Evolutionary conservation across 2,329 filamentous ascomycete genomes (phyloP).

Genomic region (Ophiostoma novo-ulmi): DNA sequence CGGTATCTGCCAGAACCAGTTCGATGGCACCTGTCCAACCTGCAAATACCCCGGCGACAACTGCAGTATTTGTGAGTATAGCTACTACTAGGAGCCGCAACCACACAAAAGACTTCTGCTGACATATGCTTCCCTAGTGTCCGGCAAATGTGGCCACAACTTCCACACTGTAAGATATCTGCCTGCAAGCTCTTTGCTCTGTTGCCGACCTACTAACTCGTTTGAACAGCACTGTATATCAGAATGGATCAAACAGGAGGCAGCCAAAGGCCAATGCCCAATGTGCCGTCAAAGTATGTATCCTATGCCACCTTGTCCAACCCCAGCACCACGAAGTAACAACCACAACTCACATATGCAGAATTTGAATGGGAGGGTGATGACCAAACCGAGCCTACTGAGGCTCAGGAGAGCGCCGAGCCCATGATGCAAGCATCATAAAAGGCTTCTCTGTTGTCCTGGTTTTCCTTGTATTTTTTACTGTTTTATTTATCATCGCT

Average conservation of each 20-base stretch:
- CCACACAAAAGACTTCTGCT: not conserved
- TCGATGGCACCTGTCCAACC: conserved; percentile 94
- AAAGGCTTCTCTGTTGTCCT: not conserved
- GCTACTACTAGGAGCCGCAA: not conserved
- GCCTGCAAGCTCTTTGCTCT: not conserved
- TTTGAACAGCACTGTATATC: conserved; percentile 76
- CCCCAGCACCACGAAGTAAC: not conserved
- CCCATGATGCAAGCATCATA: not conserved
- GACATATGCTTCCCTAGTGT: conserved; percentile 53
- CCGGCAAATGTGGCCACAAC: conserved; percentile 93
- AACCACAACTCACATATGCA: conserved; percentile 20
- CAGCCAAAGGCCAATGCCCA: conserved; percentile 87
- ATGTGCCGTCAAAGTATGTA: conserved; percentile 90
- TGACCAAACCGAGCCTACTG: conserved; percentile 24
- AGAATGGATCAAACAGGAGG: conserved; percentile 94
- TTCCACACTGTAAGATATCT: conserved; percentile 75
- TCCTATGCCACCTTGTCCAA: not conserved
- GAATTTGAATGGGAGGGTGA: conserved; percentile 35
- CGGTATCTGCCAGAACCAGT: conserved; percentile 96
- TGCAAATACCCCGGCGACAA: conserved; percentile 98
- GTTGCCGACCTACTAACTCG: not conserved
- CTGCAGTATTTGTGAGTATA: conserved; percentile 72
- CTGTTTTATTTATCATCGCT: not conserved
- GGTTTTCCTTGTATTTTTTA: not conserved
- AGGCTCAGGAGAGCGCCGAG: conserved; percentile 19